These are phyloP conservation scores for Aspergillus fijiensis DNA, from an alignment of 2,329 filamentous ascomycete species.

Conservation along the genomic window DNA sequence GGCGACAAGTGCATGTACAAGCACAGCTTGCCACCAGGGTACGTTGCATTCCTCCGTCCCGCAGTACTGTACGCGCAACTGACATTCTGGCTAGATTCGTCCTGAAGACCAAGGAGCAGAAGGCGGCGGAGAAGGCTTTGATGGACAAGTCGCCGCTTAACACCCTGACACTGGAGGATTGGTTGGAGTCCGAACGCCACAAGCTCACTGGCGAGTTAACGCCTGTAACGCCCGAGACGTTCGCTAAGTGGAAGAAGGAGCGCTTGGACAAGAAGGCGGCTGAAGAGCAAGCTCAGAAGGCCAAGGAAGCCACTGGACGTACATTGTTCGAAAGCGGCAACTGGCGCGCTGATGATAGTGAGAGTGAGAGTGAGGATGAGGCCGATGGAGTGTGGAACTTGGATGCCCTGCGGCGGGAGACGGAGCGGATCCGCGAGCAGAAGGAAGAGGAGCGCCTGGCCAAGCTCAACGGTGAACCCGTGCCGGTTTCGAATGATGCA, in stretches of 20 bases:
- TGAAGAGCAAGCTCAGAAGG: slow-evolving; percentile 82
- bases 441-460: slow-evolving; percentile 73
- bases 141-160: slow-evolving; percentile 94
- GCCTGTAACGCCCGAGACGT: slow-evolving; percentile 87
- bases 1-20: slow-evolving; percentile 98
- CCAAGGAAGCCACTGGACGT: slow-evolving; percentile 93
- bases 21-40: slow-evolving; percentile 92
- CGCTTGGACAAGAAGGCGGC: slow-evolving; percentile 93
- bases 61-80: slow-evolving; percentile 15
- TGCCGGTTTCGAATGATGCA: slow-evolving; percentile 22
- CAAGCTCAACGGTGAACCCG: slow-evolving; percentile 31
- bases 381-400: slow-evolving; percentile 66
- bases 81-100: slow-evolving; percentile 65
- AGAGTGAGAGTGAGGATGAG: slow-evolving; percentile 59
- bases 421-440: slow-evolving; percentile 68
- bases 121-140: slow-evolving; percentile 90
- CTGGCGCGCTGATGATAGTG: slow-evolving; percentile 69
- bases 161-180: slow-evolving; percentile 94
- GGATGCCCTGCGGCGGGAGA: slow-evolving; percentile 79
- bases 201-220: slow-evolving; percentile 90
- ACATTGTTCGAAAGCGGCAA: slow-evolving; percentile 96
- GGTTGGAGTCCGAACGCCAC: slow-evolving; percentile 92
- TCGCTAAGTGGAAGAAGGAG: slow-evolving; percentile 96
- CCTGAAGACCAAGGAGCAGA: slow-evolving; percentile 95
- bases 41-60: slow-evolving; percentile 43